phyloP scores from a whole-genome alignment of 2,329 filamentous ascomycete genomes.

The Albifimbria verrucaria region DNA sequence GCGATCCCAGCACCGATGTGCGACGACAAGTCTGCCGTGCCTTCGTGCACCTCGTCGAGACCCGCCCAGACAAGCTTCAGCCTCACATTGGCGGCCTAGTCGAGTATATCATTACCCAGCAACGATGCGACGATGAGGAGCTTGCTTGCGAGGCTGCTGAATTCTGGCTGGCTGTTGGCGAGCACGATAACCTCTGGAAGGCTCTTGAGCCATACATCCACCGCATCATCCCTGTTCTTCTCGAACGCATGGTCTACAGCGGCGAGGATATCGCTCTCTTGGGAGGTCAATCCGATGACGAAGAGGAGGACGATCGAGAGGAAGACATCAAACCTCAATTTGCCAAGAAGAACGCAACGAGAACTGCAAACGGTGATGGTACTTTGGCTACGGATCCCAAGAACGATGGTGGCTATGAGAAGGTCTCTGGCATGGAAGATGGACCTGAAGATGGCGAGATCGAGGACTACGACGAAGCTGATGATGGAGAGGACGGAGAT shows the following conservation, averaged over 20 bases:
- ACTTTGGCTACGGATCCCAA: constrained; percentile 48
- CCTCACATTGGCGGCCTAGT: constrained; percentile 87
- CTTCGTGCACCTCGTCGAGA: constrained; percentile 88
- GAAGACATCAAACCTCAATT: constrained; percentile 93
- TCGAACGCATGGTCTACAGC: constrained; percentile 94
- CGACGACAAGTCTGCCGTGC: constrained; percentile 89
- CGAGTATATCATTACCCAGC: constrained; percentile 88
- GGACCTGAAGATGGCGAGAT: constrained; percentile 87
- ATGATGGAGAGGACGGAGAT: constrained; percentile 73
- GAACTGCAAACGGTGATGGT: constrained; percentile 52
- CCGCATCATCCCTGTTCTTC: constrained; percentile 84
- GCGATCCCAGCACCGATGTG: constrained; percentile 76
- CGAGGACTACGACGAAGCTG: constrained; percentile 57
- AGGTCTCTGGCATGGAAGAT: constrained; percentile 60
- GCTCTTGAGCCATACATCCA: constrained; percentile 73
- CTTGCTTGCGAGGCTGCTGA: constrained; percentile 92
- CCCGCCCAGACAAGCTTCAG: constrained; percentile 82
- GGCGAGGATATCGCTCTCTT: constrained; percentile 87
- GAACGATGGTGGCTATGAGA: constrained; percentile 54
- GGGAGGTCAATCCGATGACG: constrained; percentile 82
- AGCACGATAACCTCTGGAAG: constrained; percentile 76
- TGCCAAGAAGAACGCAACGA: constrained; percentile 64
- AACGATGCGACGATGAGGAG: constrained; percentile 83
- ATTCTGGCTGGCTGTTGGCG: constrained; percentile 93
- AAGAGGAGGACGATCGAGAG: constrained; percentile 82